Conservation (phyloP, 83 land plant species). For the Diphasiastrum complanatum region DNA sequence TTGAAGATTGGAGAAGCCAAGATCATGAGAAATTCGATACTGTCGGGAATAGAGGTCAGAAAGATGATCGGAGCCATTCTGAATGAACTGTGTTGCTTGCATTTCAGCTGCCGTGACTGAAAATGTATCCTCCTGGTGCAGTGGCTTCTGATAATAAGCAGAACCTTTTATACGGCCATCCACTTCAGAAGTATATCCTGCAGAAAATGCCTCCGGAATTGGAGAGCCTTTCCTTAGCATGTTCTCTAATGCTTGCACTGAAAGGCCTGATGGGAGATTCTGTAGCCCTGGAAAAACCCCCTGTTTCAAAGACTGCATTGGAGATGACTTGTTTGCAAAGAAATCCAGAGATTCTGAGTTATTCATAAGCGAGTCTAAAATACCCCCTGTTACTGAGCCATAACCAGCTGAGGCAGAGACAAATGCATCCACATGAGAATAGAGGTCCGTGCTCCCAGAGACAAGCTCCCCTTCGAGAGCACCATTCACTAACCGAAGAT, state of each 20-base stretch:
- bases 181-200: too few species aligned
- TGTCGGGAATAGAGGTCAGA: neutral
- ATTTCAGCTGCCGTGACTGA: neutral
- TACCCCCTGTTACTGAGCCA: conserved; percentile 12
- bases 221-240: conserved; percentile 16
- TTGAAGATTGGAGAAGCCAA: neutral
- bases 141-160: neutral
- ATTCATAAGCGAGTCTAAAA: conserved; percentile 6
- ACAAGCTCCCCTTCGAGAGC: conserved; percentile 8
- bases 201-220: too few species aligned
- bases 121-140: neutral
- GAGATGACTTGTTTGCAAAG: too few species aligned
- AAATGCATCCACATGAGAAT: conserved; percentile 16
- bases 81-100: neutral
- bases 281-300: too few species aligned
- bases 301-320: too few species aligned
- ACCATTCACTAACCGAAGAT: conserved; percentile 6
- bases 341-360: too few species aligned
- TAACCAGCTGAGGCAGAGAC: conserved; percentile 11
- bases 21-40: neutral
- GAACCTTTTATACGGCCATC: neutral
- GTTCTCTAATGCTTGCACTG: conserved; percentile 17
- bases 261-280: neutral
- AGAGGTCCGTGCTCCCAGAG: conserved; percentile 12
- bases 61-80: neutral